Conservation (phyloP, 306 rosid genomes). For the Purshia tridentata region DNA sequence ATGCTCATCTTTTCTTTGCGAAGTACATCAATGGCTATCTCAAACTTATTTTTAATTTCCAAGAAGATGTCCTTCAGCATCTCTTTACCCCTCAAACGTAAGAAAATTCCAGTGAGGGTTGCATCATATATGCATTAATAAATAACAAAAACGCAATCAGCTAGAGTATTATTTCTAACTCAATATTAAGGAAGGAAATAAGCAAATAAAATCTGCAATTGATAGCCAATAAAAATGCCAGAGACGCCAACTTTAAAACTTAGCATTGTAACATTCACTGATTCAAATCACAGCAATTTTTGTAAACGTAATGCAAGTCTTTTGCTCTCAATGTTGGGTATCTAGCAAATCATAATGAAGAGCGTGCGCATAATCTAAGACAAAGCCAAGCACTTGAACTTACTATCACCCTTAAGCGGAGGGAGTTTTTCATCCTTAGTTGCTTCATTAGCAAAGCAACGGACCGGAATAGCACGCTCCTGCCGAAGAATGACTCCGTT, state of each 20-base stretch:
- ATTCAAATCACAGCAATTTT: background rate
- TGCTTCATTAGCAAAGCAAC: slow-evolving; percentile 74
- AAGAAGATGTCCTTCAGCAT: slow-evolving; percentile 80
- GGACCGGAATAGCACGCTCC: slow-evolving; percentile 66
- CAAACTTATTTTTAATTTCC: slow-evolving; percentile 82
- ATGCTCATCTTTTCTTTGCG: slow-evolving; percentile 89
- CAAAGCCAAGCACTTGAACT: slow-evolving; percentile 24
- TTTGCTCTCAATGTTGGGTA: background rate
- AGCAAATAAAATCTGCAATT: background rate
- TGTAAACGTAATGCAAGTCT: background rate
- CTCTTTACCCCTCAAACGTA: slow-evolving; percentile 46
- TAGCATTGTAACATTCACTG: background rate
- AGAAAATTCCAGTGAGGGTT: slow-evolving; percentile 27
- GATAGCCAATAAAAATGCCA: background rate
- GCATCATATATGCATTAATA: background rate
- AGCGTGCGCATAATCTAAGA: background rate
- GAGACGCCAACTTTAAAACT: background rate
- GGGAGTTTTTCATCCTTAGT: slow-evolving; percentile 29
- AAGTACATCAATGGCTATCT: slow-evolving; percentile 68
- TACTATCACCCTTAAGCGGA: slow-evolving; percentile 85
- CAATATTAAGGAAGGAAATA: too few species aligned
- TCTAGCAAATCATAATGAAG: background rate
- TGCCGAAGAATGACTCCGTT: slow-evolving; percentile 57
- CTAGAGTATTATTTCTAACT: background rate
- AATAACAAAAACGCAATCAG: background rate